These are phyloP conservation scores for Amborella trichopoda DNA, from an alignment of 164 flowering plant genomes.

Conservation along the genomic window DNA sequence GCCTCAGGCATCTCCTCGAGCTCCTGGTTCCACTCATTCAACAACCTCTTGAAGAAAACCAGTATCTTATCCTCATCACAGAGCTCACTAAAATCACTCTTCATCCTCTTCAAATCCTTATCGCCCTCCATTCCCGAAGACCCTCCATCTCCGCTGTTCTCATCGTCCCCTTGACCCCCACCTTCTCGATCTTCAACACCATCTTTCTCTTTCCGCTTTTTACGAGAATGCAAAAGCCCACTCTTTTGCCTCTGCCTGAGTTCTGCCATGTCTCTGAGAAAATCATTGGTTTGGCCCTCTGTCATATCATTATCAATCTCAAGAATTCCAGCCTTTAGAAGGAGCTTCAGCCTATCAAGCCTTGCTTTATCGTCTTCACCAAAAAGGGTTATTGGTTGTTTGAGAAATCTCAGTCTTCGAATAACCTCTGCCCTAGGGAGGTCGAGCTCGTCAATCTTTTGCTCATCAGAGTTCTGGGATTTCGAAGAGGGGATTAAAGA, in stretches of 20 bases:
- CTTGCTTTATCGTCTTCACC: constrained; percentile 87
- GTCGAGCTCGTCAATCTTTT: constrained; percentile 64
- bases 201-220: constrained; percentile 49
- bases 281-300: constrained; percentile 97
- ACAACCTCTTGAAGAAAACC: constrained; percentile 66
- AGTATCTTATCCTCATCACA: constrained; percentile 87
- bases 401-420: constrained; percentile 77
- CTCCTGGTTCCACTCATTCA: constrained; percentile 98
- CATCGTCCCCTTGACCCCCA: constrained; percentile 48
- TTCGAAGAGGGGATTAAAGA: constrained; percentile 6
- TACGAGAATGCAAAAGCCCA: constrained; percentile 64
- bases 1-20: constrained; percentile 53
- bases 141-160: constrained; percentile 58
- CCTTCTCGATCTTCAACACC: constrained; percentile 27
- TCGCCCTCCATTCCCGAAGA: constrained; percentile 63
- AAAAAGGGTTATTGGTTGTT: constrained; percentile 85
- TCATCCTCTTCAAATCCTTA: constrained; percentile 78
- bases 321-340: constrained; percentile 62
- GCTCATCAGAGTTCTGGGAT: constrained; percentile 40
- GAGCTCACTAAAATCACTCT: constrained; percentile 70
- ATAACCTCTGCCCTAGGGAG: constrained; percentile 80
- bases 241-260: constrained; percentile 85
- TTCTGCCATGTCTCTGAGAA: constrained; percentile 79
- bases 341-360: constrained; percentile 63
- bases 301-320: constrained; percentile 96